Evolutionary conservation across 2,329 filamentous ascomycete species (phyloP), one percentile per base, ranked within the genome.

Genomic region (Claviceps spartinae): DNA sequence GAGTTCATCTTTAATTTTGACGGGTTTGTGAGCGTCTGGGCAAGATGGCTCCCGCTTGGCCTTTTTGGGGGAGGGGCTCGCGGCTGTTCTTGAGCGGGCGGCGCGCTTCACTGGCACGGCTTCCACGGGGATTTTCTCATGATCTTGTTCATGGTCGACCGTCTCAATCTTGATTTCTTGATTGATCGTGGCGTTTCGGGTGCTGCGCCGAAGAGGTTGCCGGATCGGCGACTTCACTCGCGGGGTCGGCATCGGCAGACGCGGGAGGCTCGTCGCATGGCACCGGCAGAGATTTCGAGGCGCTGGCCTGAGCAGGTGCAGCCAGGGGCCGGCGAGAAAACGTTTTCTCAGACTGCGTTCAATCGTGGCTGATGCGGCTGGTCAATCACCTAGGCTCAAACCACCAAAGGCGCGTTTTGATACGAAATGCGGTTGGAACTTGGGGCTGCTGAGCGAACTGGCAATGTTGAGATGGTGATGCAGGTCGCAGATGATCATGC

Each of bases 71-170:
- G 34, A 13, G 36, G 18, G 36, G 4, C 22, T 46, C 11, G 26
- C 22, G 13, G 38, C 42, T 41, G 38, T 6, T 14, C 34, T 13
- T 63, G 67, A 14, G 73, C 70, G 70, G 4, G 22, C 9, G n/a
- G 22, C 26, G 11, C 48, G 46, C 44, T 50, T 50, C 11, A 38
- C 16, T 7, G 50, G n/a, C 8, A 13, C 14, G 14, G 18, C 22
- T 34, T 34, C 30, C 9, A 34, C 4, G 18, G 4, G 7, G 37
- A 9, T 5, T n/a, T 30, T 5, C 11, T 34, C 30, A 34, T 11
- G 22, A 3, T 20, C 36, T 38, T 48, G 7, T 1, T n/a, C 16
- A 30, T 30, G n/a, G 6, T 20, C 26, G 5, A 8, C 6, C 4
- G 5, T 20, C 41, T 51, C 45, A 34, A 11, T 20, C 16, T 51